Base-by-base conservation (phyloP, 2,329 filamentous ascomycete genomes). In the Fusarium bulbicola region DNA sequence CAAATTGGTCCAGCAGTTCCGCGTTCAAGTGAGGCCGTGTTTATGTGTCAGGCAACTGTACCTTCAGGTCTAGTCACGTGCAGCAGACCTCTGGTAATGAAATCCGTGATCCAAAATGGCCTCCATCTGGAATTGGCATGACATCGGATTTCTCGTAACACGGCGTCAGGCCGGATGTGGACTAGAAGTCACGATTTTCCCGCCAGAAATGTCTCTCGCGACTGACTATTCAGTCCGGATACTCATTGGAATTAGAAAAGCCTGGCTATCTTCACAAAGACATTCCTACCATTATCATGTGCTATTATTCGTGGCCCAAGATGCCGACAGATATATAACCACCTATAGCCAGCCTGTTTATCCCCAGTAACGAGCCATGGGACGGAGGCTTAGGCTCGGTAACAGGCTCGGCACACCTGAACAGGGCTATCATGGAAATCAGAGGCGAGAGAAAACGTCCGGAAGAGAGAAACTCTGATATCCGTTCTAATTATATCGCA, bases 401-500 rank as follows among this genome's bases (percentile, higher is more conserved):
- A 68, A 61, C 40, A 30, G 34, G 57, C 70, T 73, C 72, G 71
- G 71, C 71, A 56, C 18, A 59, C 57, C 67, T 62, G 70, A 72
- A 56, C 54, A 68, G 57, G 30, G 50, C 49, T 43, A 21, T 40
- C 53, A 28, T 57, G 10, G 30, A 50, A 14, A 16, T 24, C 32
- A 28, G 14, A 59, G 54, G 39, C 42, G 40, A 46, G 42, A 58
- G 21, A 50, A 50, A 36, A 58, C 32, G 32, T 32, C 14, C 40
- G 24, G 42, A 58, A 36, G 32, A 58, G 20, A 58, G 16, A 49
- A 28, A n/a, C 54, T n/a, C 42, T 37, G 42, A 50, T 50, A 47
- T 59, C 56, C 42, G 56, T 59, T 59, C 56, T 59, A 59, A 59
- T 50, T 50, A 59, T 50, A 59, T 50, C 32, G 20, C 16, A 15